These are phyloP conservation scores for Paspalum notatum DNA, from an alignment of 176 grass and related monocot species.

Conservation along the genomic window DNA sequence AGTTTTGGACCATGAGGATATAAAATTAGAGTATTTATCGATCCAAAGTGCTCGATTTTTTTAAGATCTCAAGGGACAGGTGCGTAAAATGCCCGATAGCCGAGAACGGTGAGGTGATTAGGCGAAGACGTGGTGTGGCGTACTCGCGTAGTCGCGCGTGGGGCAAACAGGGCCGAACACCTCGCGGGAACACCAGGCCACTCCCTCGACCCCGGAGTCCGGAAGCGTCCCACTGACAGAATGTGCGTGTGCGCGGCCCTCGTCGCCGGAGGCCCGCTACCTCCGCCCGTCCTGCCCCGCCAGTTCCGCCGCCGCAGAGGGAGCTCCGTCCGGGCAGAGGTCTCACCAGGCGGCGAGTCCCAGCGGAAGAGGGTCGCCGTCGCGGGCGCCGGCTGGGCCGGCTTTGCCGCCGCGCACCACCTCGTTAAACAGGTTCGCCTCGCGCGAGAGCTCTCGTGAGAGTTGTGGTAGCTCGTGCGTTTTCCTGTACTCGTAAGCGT, in stretches of 20 bases:
- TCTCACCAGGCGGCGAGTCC: neutral
- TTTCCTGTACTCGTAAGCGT: neutral
- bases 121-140: neutral
- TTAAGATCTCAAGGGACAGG: too few relatives aligned
- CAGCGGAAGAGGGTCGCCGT: constrained; percentile 76
- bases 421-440: constrained; percentile 66
- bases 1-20: too few relatives aligned
- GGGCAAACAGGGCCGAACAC: constrained; percentile 33
- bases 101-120: too few relatives aligned
- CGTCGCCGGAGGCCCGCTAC: constrained; percentile 20
- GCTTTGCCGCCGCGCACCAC: constrained; percentile 72
- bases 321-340: constrained; percentile 45
- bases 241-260: constrained; percentile 56
- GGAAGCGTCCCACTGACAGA: constrained; percentile 40
- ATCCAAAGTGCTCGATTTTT: too few relatives aligned
- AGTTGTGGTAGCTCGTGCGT: neutral
- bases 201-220: neutral
- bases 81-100: too few relatives aligned
- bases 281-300: neutral
- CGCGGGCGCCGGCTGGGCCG: constrained; percentile 78
- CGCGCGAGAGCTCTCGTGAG: neutral
- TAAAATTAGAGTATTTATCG: too few relatives aligned
- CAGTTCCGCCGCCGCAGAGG: constrained; percentile 23
- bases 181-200: constrained; percentile 26
- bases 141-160: neutral